Conservation (phyloP, 2,329 filamentous ascomycete species). For the Botrytis sinoallii region DNA sequence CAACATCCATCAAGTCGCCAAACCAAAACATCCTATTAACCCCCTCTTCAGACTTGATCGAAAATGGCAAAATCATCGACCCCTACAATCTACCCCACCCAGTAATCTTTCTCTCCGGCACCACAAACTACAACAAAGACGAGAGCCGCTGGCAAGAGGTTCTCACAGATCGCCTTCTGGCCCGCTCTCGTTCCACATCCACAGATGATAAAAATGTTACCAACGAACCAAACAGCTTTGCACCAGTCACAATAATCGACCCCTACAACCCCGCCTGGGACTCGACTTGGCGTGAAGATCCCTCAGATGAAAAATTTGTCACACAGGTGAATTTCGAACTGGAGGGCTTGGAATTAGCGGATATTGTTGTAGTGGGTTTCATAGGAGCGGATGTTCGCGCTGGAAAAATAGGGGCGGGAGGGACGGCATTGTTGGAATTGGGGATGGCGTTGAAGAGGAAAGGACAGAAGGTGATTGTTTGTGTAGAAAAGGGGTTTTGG, state of each 20-base stretch:
- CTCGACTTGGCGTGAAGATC: constrained; percentile 49
- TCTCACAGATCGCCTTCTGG: constrained; percentile 69
- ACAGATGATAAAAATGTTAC: constrained; percentile 76
- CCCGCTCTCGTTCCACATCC: constrained; percentile 75
- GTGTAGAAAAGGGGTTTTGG: constrained; percentile 56
- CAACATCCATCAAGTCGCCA: constrained; percentile 41
- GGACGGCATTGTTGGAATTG: constrained; percentile 46
- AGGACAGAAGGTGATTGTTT: constrained; percentile 77
- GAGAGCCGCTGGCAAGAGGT: constrained; percentile 24
- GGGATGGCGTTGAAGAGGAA: constrained; percentile 49
- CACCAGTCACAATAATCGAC: constrained; percentile 55
- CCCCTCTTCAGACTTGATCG: constrained; percentile 89
- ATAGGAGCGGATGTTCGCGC: constrained; percentile 63
- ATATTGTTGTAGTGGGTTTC: constrained; percentile 62
- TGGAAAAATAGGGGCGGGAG: constrained; percentile 65
- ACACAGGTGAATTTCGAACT: constrained; percentile 62
- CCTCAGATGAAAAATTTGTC: constrained; percentile 45
- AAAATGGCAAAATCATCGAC: constrained; percentile 86
- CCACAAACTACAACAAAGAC: constrained; percentile 41
- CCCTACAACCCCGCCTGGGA: constrained; percentile 58
- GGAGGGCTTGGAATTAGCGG: constrained; percentile 50
- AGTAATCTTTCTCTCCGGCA: constrained; percentile 57
- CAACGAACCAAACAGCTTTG: neutral
- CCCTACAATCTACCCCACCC: constrained; percentile 48
- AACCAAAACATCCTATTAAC: constrained; percentile 49